Conservation (phyloP, 192 early-diverging fungal genomes). For the Coemansia sp. region DNA sequence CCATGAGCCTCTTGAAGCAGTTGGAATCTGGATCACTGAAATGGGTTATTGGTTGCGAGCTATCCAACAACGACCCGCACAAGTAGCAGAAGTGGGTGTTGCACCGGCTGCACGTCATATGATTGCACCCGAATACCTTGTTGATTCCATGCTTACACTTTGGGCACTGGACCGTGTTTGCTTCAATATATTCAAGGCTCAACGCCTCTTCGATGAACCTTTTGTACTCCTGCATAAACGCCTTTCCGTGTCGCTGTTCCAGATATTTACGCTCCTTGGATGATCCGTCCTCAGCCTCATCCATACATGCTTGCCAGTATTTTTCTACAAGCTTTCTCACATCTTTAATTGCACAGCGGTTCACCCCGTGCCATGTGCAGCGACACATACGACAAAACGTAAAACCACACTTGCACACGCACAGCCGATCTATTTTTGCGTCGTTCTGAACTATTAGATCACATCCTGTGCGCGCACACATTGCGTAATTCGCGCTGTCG, state of each 20-base stretch:
- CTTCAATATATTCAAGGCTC: neutral
- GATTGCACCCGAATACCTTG: neutral
- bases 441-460: neutral
- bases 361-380: neutral
- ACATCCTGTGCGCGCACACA: neutral
- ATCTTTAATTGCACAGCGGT: neutral
- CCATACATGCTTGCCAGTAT: neutral
- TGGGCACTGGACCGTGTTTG: neutral
- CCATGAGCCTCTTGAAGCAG: neutral
- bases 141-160: neutral
- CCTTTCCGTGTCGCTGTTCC: neutral
- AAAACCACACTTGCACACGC: neutral
- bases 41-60: neutral
- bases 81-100: neutral
- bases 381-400: neutral
- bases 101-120: constrained; percentile 1
- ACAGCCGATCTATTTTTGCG: neutral
- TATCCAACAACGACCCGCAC: neutral
- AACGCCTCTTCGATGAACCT: neutral
- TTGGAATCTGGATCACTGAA: neutral
- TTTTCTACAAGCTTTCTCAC: neutral
- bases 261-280: neutral
- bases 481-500: neutral
- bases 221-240: neutral
- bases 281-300: neutral